Evolutionary conservation across 2,329 filamentous ascomycete genomes (phyloP), one percentile per base, ranked within the genome.

Genomic region (Clarireedia homoeocarpa): DNA sequence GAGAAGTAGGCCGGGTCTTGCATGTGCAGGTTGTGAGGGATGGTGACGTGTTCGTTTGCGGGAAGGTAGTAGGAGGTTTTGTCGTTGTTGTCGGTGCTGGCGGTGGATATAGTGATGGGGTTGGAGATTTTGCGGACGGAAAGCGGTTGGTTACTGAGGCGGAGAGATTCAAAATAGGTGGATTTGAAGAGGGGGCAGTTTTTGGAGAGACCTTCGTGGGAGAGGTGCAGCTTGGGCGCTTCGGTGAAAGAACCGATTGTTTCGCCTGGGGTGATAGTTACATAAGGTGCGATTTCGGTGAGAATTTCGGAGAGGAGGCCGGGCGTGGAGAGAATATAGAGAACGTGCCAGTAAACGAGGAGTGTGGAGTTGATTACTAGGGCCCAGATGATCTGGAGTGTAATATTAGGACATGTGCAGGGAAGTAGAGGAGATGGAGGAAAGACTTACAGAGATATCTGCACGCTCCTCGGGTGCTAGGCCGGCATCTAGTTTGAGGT

Each of bases 301-400:
- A 75, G 69, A 17, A 80, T 70, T 7, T 72, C 68, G 14, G 70
- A 62, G 17, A 75, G 62, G 14, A 79, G 69, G 0, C 64, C 63
- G 2, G 70, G 67, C 14, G 72, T 71, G 1, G 72, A 67, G 53
- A 74, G 71, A 40, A 80, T 71, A 49, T 75, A 73, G 26, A 76
- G 66, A 7, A 79, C 59, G 58, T 74, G 72, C 76, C 77, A 80
- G 63, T 77, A 79, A n/a, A 75, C 71, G 53, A 82, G 66, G 4
- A 73, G 71, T 51, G 75, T 75, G 5, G 75, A 72, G 60, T 82
- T 80, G 15, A 75, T 75, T 60, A 79, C 77, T 64, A 78, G 70
- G 9, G 77, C 77, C 79, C 79, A 83, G 24, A 81, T 66, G 6
- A 82, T 63, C 66, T 68, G 30, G n/a, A 20, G 10, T 7, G 6